Evolutionary conservation across 345 rosid genomes (phyloP).

Genomic region (Pistacia atlantica): DNA sequence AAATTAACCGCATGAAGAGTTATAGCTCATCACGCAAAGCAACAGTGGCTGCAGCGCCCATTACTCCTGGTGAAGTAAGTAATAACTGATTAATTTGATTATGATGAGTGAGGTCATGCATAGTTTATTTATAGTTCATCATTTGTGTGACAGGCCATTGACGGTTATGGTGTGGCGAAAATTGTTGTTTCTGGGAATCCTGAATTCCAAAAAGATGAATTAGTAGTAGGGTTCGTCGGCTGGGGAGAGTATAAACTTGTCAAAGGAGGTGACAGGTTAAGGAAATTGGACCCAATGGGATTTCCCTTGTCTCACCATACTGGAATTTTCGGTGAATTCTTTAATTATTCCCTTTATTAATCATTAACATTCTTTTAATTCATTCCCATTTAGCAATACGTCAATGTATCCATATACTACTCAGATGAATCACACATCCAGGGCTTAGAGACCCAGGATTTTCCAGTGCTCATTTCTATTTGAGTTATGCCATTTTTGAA

Average conservation of each 20-base stretch:
- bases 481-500: too few species aligned
- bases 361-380: not conserved
- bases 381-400: too few species aligned
- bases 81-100: not conserved
- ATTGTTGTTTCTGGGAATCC: slow-evolving; percentile 53
- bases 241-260: slow-evolving; percentile 60
- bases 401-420: not conserved
- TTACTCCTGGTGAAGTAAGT: slow-evolving; percentile 44
- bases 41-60: slow-evolving; percentile 3
- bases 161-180: slow-evolving; percentile 53
- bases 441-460: too few species aligned
- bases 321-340: slow-evolving; percentile 49
- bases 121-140: not conserved
- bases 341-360: not conserved
- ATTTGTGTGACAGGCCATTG: slow-evolving; percentile 35
- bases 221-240: slow-evolving; percentile 44
- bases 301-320: slow-evolving; percentile 58
- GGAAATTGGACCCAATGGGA: slow-evolving; percentile 61
- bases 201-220: slow-evolving; percentile 46
- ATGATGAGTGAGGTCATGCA: not conserved
- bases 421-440: too few species aligned
- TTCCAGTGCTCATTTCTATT: too few species aligned
- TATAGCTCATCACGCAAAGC: slow-evolving; percentile 40
- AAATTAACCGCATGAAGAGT: slow-evolving; percentile 55
- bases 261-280: slow-evolving; percentile 37